Percentiles rank a stretch among this genome's conserved stretches.
phyloP scores from a whole-genome alignment of 257 asterid species.

The Penstemon newberryi region DNA sequence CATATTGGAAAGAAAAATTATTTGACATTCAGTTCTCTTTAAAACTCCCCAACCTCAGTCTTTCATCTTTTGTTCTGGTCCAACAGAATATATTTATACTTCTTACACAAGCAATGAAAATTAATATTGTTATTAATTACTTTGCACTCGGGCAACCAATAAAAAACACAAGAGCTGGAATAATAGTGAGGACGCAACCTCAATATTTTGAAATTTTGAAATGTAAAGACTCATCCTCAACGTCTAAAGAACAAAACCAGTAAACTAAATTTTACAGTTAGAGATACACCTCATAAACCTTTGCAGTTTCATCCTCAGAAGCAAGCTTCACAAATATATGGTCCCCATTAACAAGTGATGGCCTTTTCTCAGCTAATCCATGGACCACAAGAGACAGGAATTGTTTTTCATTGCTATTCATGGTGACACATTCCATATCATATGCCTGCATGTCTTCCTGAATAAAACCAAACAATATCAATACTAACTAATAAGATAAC shows the following conservation, averaged over 20 bases:
- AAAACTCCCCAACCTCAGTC: not conserved
- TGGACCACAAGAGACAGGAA: constrained; percentile 84
- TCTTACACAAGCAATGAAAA: not conserved
- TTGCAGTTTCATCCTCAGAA: constrained; percentile 34
- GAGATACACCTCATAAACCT: constrained; percentile 55
- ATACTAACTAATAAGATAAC: constrained; percentile 1
- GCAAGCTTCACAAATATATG: constrained; percentile 56
- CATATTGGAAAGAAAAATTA: too few relatives aligned
- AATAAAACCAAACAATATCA: constrained; percentile 16
- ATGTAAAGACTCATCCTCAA: not conserved
- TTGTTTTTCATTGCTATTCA: constrained; percentile 48
- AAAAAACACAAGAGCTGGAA: not conserved
- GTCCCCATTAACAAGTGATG: constrained; percentile 85
- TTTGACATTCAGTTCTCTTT: too few relatives aligned
- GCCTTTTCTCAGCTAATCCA: constrained; percentile 94
- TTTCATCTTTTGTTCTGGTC: not conserved
- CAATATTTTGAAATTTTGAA: not conserved
- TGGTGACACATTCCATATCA: constrained; percentile 64
- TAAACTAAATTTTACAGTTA: constrained; percentile 22
- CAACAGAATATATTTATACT: not conserved
- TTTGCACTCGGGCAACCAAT: not conserved
- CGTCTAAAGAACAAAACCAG: not conserved
- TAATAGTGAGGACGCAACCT: not conserved
- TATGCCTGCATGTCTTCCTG: constrained; percentile 86
- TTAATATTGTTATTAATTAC: not conserved